phyloP scores from a whole-genome alignment of 257 asterid species.

The Penstemon davidsonii region DNA sequence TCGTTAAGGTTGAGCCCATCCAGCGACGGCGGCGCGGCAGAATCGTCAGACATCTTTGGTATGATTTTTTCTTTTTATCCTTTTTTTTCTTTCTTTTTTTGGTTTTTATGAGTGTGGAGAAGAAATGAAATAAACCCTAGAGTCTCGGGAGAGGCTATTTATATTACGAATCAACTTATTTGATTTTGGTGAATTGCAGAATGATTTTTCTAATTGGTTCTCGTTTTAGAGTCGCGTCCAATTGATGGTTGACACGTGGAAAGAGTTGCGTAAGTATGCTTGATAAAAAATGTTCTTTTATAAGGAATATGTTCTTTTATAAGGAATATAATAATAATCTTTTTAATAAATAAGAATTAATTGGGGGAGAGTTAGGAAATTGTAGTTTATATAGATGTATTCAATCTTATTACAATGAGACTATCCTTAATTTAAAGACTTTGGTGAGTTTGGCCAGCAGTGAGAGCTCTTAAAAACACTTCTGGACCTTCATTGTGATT shows the following conservation, averaged over 20 bases:
- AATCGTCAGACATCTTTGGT: slow-evolving; percentile 46
- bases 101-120: background rate
- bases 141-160: background rate
- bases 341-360: too few species aligned
- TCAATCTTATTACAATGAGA: too few species aligned
- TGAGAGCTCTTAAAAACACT: too few species aligned
- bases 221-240: slow-evolving; percentile 22
- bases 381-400: too few species aligned
- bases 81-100: background rate
- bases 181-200: background rate
- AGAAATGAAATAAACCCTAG: slow-evolving; percentile 34
- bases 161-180: background rate
- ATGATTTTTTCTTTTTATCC: background rate
- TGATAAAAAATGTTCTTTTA: background rate
- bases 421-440: too few species aligned
- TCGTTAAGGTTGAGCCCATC: slow-evolving; percentile 46
- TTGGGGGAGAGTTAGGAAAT: too few species aligned
- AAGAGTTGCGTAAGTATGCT: background rate
- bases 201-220: too few species aligned
- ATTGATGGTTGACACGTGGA: background rate
- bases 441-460: too few species aligned
- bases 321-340: too few species aligned
- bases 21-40: slow-evolving; percentile 52
- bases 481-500: too few species aligned
- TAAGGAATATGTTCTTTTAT: too few species aligned